Evolutionary conservation across 2,329 filamentous ascomycete genomes (phyloP), one percentile per base, ranked within the genome.

Genomic region (Pseudogymnoascus pannorum): DNA sequence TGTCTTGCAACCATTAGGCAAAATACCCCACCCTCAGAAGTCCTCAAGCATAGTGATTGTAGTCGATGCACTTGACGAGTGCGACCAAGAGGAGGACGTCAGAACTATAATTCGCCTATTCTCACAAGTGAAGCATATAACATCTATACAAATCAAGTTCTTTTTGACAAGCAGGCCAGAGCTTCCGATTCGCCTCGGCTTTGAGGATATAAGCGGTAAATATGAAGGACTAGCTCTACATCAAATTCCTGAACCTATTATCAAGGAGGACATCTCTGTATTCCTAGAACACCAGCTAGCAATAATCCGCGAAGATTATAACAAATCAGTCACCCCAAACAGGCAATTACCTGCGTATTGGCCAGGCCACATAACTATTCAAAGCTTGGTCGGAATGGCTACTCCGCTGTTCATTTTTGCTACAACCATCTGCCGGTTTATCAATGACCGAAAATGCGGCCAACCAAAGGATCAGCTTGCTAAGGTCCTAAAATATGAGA

Each of bases 391-490:
- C 1, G 11, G 65, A 24, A 73, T 71, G 65, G 69, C 74, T 12
- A 61, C 66, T 4, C 73, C 74, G 0, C 63, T 77, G 0, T 75
- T 75, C 61, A 74, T 75, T 57, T 73, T 70, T 57, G 74, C 72
- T 1, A 65, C 71, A 26, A 75, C 73, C 2, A 62, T 69, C 4
- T 72, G 67, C 38, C 69, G 67, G 0, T 71, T 73, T 22, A 62
- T 75, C 16, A 58, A 26, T 1, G 68, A 71, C 57, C 59, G 51
- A 8, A 57, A 35, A n/a, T 57, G 48, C 48, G 66, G 67, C 1
- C 51, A 68, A 4, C 70, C 69, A 5, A 58, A 66, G 0, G 31
- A 67, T 1, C 70, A 69, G 26, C 60, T 73, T 3, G 29, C 59
- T 1, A 65, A 64, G 24, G 57, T 75, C 16, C 62, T 75, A 1